Base-by-base conservation (phyloP, 192 early-diverging fungal genomes). In the Coemansia sp. region DNA sequence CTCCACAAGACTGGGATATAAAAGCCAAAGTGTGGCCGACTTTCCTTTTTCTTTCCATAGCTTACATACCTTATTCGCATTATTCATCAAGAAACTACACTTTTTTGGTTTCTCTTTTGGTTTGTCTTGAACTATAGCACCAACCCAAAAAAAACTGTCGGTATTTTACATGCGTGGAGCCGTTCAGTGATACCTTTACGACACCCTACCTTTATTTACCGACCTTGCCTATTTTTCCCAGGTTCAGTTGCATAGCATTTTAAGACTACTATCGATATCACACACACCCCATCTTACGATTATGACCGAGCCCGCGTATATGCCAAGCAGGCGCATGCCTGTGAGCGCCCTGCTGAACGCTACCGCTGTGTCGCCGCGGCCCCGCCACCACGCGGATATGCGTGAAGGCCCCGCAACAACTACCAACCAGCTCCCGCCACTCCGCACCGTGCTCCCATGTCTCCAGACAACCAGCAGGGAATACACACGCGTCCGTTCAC, bases 331-430 rank as follows among this genome's bases (percentile, higher is more conserved):
- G 30, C 57, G 57, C 32, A 58, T 58, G 44, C 22, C 28, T 24
- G 8, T 58, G 27, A 58, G 31, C 14, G 28, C 44, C 32, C 10
- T 58, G 21, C 12, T 58, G 29, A 58, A 58, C 57, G 30, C 57
- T 3, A 30, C 31, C 12, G 23, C 57, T 2, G 43, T 46, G 16
- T 48, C 57, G 5, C 57, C 57, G 4, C 18, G 8, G n/a, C 57
- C 31, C 4, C 48, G 16, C 12, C 24, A 50, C 6, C 24, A 50
- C 6, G 48, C 25, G 48, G 25, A 27, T 16, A 40, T 16, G 5
- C 35, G 14, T 16, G 35, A 40, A 16, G 14, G 16, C 33, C 14
- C 33, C 5, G 35, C n/a, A 5, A 16, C 35, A 11, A 16, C 35
- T 4, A 40, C 35, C 14, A 40, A n/a, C 35, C 35, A 40, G 35